A percentile compares a stretch with the other conserved stretches of the same genome.
Evolutionary conservation across 2,329 filamentous ascomycete species (phyloP).

Genomic region (Claviceps africana): DNA sequence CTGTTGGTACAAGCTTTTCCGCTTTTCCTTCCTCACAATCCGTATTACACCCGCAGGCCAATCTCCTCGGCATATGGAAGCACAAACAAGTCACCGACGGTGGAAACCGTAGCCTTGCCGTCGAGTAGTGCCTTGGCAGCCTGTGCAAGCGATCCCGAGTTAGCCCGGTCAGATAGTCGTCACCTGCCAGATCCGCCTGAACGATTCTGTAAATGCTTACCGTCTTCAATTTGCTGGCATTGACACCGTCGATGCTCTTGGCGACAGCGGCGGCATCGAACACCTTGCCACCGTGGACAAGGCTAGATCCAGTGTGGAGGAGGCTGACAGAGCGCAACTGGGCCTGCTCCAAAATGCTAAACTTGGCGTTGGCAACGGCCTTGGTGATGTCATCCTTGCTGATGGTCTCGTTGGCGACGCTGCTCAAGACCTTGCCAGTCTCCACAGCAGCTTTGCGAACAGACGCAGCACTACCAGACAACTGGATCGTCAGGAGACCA

Average conservation of each 20-base stretch:
- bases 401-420: slow-evolving; percentile 60
- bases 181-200: background rate
- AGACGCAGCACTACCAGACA: slow-evolving; percentile 59
- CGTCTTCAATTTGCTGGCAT: slow-evolving; percentile 69
- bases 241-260: slow-evolving; percentile 68
- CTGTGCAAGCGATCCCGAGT: slow-evolving; percentile 37
- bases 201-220: slow-evolving; percentile 38
- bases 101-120: slow-evolving; percentile 75
- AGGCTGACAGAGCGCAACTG: slow-evolving; percentile 67
- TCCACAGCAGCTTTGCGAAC: slow-evolving; percentile 63
- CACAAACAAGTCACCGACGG: slow-evolving; percentile 81
- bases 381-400: slow-evolving; percentile 80
- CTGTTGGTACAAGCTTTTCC: slow-evolving; percentile 30
- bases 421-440: slow-evolving; percentile 70
- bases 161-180: slow-evolving; percentile 8
- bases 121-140: slow-evolving; percentile 78
- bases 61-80: slow-evolving; percentile 91
- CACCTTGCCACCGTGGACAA: slow-evolving; percentile 67
- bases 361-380: slow-evolving; percentile 86
- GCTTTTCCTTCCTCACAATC: slow-evolving; percentile 12
- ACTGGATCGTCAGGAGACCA: slow-evolving; percentile 72
- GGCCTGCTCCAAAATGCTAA: slow-evolving; percentile 69
- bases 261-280: slow-evolving; percentile 72
- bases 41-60: slow-evolving; percentile 77
- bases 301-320: slow-evolving; percentile 69